A percentile compares a stretch with the other conserved stretches of the same genome.
phyloP scores from a whole-genome alignment of 169 alveolate genomes.

The Plasmodium falciparum region DNA sequence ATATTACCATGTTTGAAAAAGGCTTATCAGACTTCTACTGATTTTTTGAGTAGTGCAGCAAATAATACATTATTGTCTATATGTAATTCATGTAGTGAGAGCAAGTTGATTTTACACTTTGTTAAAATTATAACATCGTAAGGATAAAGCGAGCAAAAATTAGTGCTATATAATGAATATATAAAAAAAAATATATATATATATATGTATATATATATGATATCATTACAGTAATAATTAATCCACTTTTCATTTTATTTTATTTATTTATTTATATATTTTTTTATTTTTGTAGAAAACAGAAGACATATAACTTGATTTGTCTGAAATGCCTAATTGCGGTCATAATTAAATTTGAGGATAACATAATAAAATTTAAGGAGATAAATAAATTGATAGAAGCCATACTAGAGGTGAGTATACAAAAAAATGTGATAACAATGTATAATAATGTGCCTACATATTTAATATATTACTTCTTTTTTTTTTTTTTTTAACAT shows the following conservation, averaged over 20 bases:
- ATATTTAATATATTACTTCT: neutral
- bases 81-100: conserved; percentile 73
- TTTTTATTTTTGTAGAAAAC: conserved; percentile 37
- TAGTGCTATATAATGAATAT: too few relatives aligned
- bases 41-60: conserved; percentile 73
- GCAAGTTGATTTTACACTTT: conserved; percentile 57
- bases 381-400: conserved; percentile 54
- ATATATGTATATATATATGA: neutral
- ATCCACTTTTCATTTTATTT: neutral
- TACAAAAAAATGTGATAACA: neutral
- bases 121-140: conserved; percentile 66
- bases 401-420: conserved; percentile 66
- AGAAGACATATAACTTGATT: conserved; percentile 64
- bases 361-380: conserved; percentile 63
- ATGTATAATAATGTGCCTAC: neutral
- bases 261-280: neutral
- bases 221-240: neutral
- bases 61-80: conserved; percentile 61
- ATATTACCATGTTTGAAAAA: conserved; percentile 67
- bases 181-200: neutral
- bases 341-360: conserved; percentile 63
- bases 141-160: neutral
- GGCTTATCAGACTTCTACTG: conserved; percentile 70
- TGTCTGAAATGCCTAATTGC: conserved; percentile 67
- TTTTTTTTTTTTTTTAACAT: neutral